A percentile compares a stretch with the other conserved stretches of the same genome.
Conservation (phyloP, 495 filamentous ascomycete species). For the Aspergillus wentii region DNA sequence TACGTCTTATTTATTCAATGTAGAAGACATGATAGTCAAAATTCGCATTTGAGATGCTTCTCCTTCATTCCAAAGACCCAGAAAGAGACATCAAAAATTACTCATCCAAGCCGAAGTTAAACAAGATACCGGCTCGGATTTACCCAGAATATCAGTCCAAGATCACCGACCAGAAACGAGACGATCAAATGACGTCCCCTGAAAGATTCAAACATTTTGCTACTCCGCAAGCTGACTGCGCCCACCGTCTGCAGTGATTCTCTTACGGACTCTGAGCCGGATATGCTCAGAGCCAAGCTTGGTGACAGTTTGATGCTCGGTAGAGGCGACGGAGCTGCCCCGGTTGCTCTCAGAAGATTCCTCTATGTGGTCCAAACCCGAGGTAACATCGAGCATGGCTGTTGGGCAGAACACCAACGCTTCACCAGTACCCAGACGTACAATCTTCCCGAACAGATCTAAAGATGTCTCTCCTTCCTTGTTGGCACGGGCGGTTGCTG, state of each 20-base stretch:
- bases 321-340: background rate
- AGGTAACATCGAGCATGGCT: slow-evolving; percentile 38
- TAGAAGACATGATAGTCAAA: too few relatives aligned
- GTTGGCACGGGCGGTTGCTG: slow-evolving; percentile 14
- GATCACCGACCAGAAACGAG: too few relatives aligned
- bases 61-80: too few relatives aligned
- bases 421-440: slow-evolving; percentile 53
- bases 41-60: too few relatives aligned
- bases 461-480: slow-evolving; percentile 8
- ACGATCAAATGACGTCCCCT: too few relatives aligned
- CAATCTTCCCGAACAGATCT: slow-evolving; percentile 52
- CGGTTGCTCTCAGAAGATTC: slow-evolving; percentile 2
- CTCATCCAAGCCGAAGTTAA: too few relatives aligned
- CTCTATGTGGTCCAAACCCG: background rate
- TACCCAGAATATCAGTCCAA: too few relatives aligned
- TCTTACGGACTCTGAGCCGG: slow-evolving; percentile 17
- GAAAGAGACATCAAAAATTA: too few relatives aligned
- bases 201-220: too few relatives aligned
- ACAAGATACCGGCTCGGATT: too few relatives aligned
- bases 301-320: slow-evolving; percentile 1
- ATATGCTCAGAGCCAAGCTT: slow-evolving; percentile 15
- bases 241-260: slow-evolving; percentile 24
- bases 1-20: too few relatives aligned
- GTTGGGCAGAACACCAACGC: slow-evolving; percentile 63
- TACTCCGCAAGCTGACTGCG: slow-evolving; percentile 3